phyloP scores from a whole-genome alignment of 768 basidiomycete species.

The Boletus subcaerulescens region DNA sequence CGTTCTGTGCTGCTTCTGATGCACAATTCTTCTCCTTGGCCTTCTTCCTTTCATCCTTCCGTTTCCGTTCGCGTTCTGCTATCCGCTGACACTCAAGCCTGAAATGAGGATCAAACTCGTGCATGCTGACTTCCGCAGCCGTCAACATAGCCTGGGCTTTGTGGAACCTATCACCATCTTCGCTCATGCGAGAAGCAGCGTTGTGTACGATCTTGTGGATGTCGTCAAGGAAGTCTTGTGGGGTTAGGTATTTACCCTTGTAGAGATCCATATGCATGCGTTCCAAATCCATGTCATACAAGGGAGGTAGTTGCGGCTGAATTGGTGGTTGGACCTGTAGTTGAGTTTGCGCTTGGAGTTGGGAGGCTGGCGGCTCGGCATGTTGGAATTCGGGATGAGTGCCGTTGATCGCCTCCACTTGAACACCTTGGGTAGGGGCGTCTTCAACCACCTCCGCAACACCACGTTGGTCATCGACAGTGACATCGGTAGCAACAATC shows the following conservation, averaged over 20 bases:
- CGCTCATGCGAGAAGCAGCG: constrained; percentile 49
- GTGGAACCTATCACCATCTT: constrained; percentile 73
- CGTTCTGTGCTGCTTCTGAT: constrained; percentile 29
- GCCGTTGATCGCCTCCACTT: constrained; percentile 43
- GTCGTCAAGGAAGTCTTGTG: constrained; percentile 83
- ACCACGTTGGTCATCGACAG: constrained; percentile 41
- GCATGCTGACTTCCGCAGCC: constrained; percentile 79
- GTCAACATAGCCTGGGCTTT: constrained; percentile 89
- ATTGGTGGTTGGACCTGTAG: constrained; percentile 33
- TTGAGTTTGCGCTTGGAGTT: constrained; percentile 37
- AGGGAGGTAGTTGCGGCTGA: constrained; percentile 40
- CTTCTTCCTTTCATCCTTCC: constrained; percentile 49
- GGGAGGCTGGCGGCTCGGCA: constrained; percentile 26
- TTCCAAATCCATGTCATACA: constrained; percentile 91
- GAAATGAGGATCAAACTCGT: constrained; percentile 81
- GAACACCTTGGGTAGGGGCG: constrained; percentile 15
- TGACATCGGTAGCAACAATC: constrained; percentile 36
- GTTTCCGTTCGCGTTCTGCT: constrained; percentile 70
- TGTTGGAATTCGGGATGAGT: constrained; percentile 18
- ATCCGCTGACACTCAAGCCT: constrained; percentile 83
- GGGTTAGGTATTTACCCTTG: constrained; percentile 81
- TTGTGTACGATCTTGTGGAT: constrained; percentile 80
- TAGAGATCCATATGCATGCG: constrained; percentile 84
- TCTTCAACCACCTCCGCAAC: constrained; percentile 43
- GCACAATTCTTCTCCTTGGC: constrained; percentile 31